Evolutionary conservation across 1,139 yeast genomes (phyloP).

Genomic region (Kluyveromyces sp.): DNA sequence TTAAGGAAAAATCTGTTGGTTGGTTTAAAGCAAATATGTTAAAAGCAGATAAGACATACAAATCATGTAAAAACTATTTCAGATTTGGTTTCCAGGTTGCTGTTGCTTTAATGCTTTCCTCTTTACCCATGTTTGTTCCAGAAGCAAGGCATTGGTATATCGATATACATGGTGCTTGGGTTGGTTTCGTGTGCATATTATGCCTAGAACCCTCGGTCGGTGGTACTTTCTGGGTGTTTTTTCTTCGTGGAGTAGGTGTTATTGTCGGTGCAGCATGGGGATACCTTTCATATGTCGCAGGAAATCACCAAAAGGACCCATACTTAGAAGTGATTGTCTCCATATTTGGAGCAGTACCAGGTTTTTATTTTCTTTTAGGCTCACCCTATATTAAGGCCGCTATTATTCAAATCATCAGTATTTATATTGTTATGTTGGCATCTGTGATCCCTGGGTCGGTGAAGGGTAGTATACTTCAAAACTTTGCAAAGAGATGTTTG

Average conservation of each 20-base stretch:
- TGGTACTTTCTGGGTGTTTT: slow-evolving; percentile 40
- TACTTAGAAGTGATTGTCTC: slow-evolving; percentile 39
- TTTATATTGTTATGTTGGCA: slow-evolving; percentile 39
- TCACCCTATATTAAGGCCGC: slow-evolving; percentile 45
- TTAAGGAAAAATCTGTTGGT: not conserved
- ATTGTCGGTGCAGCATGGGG: slow-evolving; percentile 44
- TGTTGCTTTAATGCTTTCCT: slow-evolving; percentile 37
- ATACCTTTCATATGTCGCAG: slow-evolving; percentile 38
- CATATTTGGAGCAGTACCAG: slow-evolving; percentile 38
- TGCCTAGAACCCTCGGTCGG: slow-evolving; percentile 45
- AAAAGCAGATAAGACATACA: slow-evolving; percentile 17
- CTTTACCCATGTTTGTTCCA: slow-evolving; percentile 44
- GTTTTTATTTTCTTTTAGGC: slow-evolving; percentile 37
- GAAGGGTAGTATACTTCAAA: slow-evolving; percentile 36
- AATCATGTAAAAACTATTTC: slow-evolving; percentile 31
- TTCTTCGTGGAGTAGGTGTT: slow-evolving; percentile 41
- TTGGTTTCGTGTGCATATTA: slow-evolving; percentile 44
- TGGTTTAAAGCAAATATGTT: slow-evolving; percentile 8
- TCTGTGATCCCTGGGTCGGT: slow-evolving; percentile 34
- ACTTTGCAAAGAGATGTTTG: slow-evolving; percentile 42
- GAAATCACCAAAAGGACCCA: slow-evolving; percentile 34
- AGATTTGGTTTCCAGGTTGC: slow-evolving; percentile 41
- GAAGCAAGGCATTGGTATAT: slow-evolving; percentile 39
- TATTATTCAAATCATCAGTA: slow-evolving; percentile 40
- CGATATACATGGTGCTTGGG: slow-evolving; percentile 42